These are phyloP conservation scores for Naganishia liquefaciens DNA, from an alignment of 1,284 basidiomycete species.

Conservation along the genomic window DNA sequence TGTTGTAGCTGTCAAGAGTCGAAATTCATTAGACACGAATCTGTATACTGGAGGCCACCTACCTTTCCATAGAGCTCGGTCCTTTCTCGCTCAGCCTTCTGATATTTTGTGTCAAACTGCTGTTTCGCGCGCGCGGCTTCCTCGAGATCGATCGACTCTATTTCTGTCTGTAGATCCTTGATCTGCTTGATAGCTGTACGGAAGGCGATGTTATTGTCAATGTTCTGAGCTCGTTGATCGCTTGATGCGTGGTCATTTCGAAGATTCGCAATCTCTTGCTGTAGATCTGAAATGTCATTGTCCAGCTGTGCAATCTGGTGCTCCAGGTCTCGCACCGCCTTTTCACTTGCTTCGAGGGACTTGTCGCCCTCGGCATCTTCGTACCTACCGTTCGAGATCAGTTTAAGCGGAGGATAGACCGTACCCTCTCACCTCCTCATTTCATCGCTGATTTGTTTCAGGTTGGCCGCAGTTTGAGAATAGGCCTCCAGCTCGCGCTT, in stretches of 20 bases:
- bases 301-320: conserved; percentile 56
- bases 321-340: conserved; percentile 58
- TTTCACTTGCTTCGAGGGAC: conserved; percentile 64
- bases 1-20: conserved; percentile 66
- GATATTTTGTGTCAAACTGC: conserved; percentile 81
- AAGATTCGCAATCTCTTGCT: conserved; percentile 58
- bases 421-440: conserved; percentile 21
- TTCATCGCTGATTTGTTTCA: conserved; percentile 28
- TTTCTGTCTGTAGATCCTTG: conserved; percentile 66
- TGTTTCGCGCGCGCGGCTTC: conserved; percentile 74
- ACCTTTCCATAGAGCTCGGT: conserved; percentile 63
- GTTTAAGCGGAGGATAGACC: background rate
- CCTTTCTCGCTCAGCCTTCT: conserved; percentile 61
- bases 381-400: conserved; percentile 60
- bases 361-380: conserved; percentile 67
- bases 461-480: conserved; percentile 5
- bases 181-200: conserved; percentile 71
- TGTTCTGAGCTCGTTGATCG: conserved; percentile 67
- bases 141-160: conserved; percentile 75
- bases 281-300: conserved; percentile 60
- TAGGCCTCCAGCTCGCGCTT: conserved; percentile 29
- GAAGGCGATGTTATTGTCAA: conserved; percentile 83
- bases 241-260: conserved; percentile 61
- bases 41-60: conserved; percentile 39
- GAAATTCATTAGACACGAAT: background rate